Evolutionary conservation across 495 filamentous ascomycete species (phyloP).

Genomic region (Aspergillus sclerotioniger): DNA sequence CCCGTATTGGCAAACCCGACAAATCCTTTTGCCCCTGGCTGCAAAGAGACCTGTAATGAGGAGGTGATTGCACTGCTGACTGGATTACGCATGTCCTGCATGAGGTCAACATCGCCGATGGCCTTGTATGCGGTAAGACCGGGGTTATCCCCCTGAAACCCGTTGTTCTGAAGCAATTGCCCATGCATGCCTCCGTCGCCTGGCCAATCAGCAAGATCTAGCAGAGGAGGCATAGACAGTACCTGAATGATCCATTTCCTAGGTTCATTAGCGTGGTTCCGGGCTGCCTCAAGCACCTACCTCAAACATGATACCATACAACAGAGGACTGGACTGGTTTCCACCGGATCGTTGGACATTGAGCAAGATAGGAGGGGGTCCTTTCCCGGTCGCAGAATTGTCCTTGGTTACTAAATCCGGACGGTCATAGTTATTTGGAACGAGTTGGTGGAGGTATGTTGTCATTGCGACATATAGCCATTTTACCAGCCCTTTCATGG

Average conservation of each 20-base stretch:
- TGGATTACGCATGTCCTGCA: constrained; percentile 49
- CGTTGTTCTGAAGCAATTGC: constrained; percentile 69
- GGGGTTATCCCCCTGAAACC: constrained; percentile 58
- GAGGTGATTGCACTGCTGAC: constrained; percentile 53
- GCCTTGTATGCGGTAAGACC: constrained; percentile 55
- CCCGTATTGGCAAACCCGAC: constrained; percentile 60
- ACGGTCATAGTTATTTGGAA: not conserved
- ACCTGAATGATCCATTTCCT: constrained; percentile 74
- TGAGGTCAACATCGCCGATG: constrained; percentile 50
- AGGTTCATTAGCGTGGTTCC: not conserved
- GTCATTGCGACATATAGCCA: not conserved
- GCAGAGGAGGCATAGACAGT: not conserved
- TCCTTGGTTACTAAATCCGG: not conserved
- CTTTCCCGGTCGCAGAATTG: too few species aligned
- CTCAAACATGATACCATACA: constrained; percentile 64
- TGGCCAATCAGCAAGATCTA: constrained; percentile 6
- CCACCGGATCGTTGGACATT: constrained; percentile 38
- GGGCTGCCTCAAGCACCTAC: constrained; percentile 15
- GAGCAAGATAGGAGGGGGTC: too few species aligned
- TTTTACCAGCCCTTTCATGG: not conserved
- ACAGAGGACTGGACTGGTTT: constrained; percentile 52
- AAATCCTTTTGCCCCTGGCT: constrained; percentile 30
- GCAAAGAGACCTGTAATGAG: constrained; percentile 55
- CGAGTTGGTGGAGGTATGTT: not conserved
- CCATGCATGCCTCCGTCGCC: constrained; percentile 73